Conservation (phyloP, 345 rosid species). For the Erucastrum elatum region DNA sequence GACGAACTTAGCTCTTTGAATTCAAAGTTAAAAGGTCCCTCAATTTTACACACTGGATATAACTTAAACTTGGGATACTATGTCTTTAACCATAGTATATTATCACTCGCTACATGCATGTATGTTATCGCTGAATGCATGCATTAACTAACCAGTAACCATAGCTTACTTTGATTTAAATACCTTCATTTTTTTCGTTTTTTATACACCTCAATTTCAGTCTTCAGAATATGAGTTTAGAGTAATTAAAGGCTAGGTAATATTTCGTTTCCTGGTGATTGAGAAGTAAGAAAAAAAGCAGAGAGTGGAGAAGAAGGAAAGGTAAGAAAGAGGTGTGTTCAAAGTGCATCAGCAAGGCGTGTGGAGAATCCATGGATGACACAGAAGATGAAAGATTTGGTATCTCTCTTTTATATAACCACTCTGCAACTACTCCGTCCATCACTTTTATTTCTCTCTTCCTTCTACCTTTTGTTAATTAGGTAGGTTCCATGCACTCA, state of each 20-base stretch:
- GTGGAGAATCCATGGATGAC: conserved; percentile 37
- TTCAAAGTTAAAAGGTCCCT: background rate
- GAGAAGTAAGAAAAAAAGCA: background rate
- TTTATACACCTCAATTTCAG: background rate
- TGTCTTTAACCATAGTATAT: background rate
- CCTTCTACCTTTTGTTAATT: conserved; percentile 20
- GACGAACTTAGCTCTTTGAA: background rate
- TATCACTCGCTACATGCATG: background rate
- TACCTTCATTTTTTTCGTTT: too few species aligned
- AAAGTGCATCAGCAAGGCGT: conserved; percentile 39
- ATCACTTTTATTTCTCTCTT: background rate
- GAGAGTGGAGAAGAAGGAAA: conserved; percentile 25
- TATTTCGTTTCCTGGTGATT: background rate
- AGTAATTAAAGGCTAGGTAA: background rate
- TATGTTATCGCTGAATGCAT: conserved; percentile 7
- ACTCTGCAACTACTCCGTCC: conserved; percentile 28
- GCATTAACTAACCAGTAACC: background rate
- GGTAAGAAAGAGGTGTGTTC: conserved; percentile 28
- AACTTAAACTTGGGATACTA: background rate
- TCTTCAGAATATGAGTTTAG: background rate
- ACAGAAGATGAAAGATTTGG: conserved; percentile 29
- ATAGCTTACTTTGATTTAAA: too few species aligned
- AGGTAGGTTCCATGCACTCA: conserved; percentile 15
- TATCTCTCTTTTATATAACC: conserved; percentile 26
- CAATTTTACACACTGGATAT: background rate